Conservation (phyloP, 1,139 yeast species). For the Groenewaldozyma auringiensis region DNA sequence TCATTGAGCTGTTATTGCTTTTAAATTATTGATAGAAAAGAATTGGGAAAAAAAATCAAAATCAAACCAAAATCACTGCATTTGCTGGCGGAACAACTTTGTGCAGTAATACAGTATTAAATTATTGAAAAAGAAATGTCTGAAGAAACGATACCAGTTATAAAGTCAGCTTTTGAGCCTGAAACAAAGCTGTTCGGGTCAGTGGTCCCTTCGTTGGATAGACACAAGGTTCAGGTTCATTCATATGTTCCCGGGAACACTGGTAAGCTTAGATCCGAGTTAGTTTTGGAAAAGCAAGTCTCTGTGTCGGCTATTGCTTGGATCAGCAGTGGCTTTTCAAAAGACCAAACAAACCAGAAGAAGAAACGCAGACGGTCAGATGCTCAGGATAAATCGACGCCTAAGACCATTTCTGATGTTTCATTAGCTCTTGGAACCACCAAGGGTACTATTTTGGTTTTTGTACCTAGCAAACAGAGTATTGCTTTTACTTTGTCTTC, state of each 20-base stretch:
- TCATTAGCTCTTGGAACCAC: constrained; percentile 58
- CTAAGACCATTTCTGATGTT: constrained; percentile 28
- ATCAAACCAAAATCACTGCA: no score
- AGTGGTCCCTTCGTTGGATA: constrained; percentile 62
- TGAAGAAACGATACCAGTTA: background rate
- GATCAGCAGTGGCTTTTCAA: constrained; percentile 30
- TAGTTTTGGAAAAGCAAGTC: constrained; percentile 46
- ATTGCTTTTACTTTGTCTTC: constrained; percentile 45
- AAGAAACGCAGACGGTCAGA: constrained; percentile 28
- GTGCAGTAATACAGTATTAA: no score
- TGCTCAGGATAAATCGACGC: constrained; percentile 6
- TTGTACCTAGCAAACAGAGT: constrained; percentile 59
- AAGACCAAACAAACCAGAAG: constrained; percentile 20
- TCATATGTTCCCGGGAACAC: constrained; percentile 12
- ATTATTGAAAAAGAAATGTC: no score
- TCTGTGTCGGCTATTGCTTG: constrained; percentile 50
- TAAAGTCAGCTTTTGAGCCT: constrained; percentile 40
- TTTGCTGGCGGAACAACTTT: no score
- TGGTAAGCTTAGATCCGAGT: constrained; percentile 18
- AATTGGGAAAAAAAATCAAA: no score
- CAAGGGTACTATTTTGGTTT: constrained; percentile 57
- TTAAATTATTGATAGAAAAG: no score
- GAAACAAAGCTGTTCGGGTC: constrained; percentile 56
- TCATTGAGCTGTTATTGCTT: no score
- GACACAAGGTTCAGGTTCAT: constrained; percentile 58